Evolutionary conservation across 2,329 filamentous ascomycete genomes (phyloP).

Genomic region (Xylaria sp.): DNA sequence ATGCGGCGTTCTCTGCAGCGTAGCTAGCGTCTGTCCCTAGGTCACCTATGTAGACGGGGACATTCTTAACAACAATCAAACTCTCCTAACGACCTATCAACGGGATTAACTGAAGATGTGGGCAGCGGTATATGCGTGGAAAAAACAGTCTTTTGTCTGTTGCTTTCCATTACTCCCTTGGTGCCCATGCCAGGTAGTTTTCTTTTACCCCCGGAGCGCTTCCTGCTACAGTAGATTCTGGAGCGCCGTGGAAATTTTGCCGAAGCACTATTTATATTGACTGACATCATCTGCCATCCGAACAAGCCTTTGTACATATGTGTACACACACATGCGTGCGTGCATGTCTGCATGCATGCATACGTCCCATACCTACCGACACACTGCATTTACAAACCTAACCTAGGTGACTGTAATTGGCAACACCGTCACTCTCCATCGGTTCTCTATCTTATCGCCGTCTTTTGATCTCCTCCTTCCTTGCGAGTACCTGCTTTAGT

Average conservation of each 20-base stretch:
- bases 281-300: conserved; percentile 26
- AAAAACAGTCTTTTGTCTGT: conserved; percentile 5
- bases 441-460: conserved; percentile 1
- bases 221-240: background rate
- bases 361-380: background rate
- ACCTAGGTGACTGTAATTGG: conserved; percentile 17
- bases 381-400: background rate
- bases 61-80: conserved; percentile 28
- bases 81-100: conserved; percentile 6
- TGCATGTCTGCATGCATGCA: background rate
- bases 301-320: conserved; percentile 6
- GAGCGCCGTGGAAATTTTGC: conserved; percentile 13
- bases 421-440: conserved; percentile 1
- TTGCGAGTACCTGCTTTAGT: background rate
- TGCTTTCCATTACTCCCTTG: conserved; percentile 4
- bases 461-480: background rate
- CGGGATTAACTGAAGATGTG: conserved; percentile 11
- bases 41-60: conserved; percentile 8
- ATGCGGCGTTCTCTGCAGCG: conserved; percentile 24
- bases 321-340: too few species aligned
- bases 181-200: background rate
- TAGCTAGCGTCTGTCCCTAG: conserved; percentile 8
- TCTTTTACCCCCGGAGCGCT: background rate
- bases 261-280: conserved; percentile 17
- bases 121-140: conserved; percentile 8